Percentiles rank a stretch among this genome's conserved stretches.
phyloP scores from a whole-genome alignment of 2,329 filamentous ascomycete genomes.

The Colletotrichum musicola region DNA sequence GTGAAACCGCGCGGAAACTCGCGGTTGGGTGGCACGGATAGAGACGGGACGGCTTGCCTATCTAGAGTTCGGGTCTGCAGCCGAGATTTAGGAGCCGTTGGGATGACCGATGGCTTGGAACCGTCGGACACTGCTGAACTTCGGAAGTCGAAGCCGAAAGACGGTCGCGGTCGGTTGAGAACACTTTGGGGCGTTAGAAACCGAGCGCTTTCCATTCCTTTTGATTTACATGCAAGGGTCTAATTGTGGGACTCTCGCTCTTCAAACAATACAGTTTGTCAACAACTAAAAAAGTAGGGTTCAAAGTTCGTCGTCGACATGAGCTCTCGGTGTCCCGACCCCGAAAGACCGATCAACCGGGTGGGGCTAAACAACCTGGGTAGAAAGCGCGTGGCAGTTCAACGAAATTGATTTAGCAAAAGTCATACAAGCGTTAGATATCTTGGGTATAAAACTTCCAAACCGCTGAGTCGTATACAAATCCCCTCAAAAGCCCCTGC shows the following conservation, averaged over 20 bases:
- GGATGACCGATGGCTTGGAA: neutral
- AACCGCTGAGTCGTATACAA: neutral
- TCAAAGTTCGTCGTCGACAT: no score
- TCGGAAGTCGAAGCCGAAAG: neutral
- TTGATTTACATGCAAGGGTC: no score
- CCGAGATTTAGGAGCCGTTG: neutral
- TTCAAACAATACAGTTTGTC: no score
- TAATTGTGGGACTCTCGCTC: no score
- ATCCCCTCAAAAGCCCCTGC: neutral
- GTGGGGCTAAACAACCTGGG: no score
- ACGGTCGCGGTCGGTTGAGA: no score
- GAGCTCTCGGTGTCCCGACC: no score
- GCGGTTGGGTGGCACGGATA: slow-evolving; percentile 1
- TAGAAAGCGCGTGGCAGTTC: no score
- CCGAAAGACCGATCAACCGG: no score
- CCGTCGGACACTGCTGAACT: neutral
- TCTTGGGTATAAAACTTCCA: slow-evolving; percentile 27
- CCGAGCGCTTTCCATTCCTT: no score
- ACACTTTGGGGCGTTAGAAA: no score
- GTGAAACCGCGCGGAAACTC: neutral
- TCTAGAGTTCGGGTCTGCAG: neutral
- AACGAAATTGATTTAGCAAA: neutral
- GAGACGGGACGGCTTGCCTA: neutral
- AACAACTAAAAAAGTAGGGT: no score
- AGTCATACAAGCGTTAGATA: neutral